phyloP scores from a whole-genome alignment of 176 grass and related monocot genomes.

The Lolium multiflorum region DNA sequence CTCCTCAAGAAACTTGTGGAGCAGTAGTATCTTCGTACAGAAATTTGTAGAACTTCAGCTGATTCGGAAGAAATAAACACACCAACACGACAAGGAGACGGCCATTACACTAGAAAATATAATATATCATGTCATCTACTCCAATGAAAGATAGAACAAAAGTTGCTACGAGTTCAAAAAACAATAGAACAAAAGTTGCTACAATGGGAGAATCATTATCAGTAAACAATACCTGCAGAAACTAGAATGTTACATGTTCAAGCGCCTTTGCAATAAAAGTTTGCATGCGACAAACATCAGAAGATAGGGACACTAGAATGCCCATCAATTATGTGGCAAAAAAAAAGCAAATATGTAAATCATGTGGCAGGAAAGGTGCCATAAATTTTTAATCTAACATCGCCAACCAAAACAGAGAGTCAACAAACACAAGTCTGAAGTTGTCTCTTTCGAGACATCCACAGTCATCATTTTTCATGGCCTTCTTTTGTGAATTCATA shows the following conservation, averaged over 20 bases:
- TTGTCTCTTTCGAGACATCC: not conserved
- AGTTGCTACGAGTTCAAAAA: not conserved
- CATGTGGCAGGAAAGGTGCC: not conserved
- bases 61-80: not conserved
- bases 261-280: not conserved
- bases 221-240: not conserved
- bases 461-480: not conserved
- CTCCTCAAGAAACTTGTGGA: no score
- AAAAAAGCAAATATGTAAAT: not conserved
- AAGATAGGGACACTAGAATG: not conserved
- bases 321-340: conserved; percentile 37
- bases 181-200: not conserved
- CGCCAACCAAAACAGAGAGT: not conserved
- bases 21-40: not conserved
- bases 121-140: not conserved
- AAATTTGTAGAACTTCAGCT: not conserved
- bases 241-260: not conserved
- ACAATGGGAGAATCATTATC: not conserved
- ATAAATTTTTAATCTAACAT: conserved; percentile 19
- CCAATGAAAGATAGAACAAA: not conserved
- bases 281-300: not conserved
- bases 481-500: not conserved
- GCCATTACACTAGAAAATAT: not conserved
- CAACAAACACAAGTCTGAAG: not conserved
- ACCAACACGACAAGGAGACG: not conserved